Base-by-base conservation (phyloP, 2,329 filamentous ascomycete genomes). In the Verticillium dahliae region DNA sequence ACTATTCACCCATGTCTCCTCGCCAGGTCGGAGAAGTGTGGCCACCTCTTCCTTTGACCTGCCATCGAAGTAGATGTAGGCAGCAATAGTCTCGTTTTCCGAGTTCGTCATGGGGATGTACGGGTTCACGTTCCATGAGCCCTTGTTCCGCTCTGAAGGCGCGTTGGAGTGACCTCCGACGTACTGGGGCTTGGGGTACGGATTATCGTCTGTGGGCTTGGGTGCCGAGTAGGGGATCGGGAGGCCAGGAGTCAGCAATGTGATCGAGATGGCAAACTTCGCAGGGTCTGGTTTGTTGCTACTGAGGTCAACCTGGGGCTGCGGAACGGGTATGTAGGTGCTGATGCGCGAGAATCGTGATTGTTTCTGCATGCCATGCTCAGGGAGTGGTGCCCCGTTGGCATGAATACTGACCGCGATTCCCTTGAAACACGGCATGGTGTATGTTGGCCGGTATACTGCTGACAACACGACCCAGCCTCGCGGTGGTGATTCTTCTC, bases 1-100 rank as follows among this genome's bases (percentile, higher is more conserved):
- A 61, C 92, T 97, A 72, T 98, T 99, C 31, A 99, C 96, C 95
- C 95, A 99, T 1, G 95, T 99, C 77, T 99, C 95, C 73, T 98
- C 95, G 31, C 95, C 94, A 13, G 93, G 90, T 61, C 95, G 85
- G 59, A 99, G 81, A 62, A 99, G 80, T 13, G 95, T 99, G 59
- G 95, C 95, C 3, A 99, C 96, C 77, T 99, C 95, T 74, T 99
- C 95, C 75, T 99, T 99, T 63, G 86, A 85, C 65, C 95, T 84
- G 18, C 95, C 95, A 75, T 99, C 95, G 72, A 99, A 99, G 78
- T 99, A 99, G 69, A 99, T 98, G 75, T 99, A 99, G 41, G 94
- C 95, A 37, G 95, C 95, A 69, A 99, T 94, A 14, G 95, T 99
- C 78, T 99, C 95, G 75, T 97, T 97, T 61, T 92, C 89, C 37